These are phyloP conservation scores for Termitomyces sp. DNA, from an alignment of 768 basidiomycete genomes.

Conservation along the genomic window DNA sequence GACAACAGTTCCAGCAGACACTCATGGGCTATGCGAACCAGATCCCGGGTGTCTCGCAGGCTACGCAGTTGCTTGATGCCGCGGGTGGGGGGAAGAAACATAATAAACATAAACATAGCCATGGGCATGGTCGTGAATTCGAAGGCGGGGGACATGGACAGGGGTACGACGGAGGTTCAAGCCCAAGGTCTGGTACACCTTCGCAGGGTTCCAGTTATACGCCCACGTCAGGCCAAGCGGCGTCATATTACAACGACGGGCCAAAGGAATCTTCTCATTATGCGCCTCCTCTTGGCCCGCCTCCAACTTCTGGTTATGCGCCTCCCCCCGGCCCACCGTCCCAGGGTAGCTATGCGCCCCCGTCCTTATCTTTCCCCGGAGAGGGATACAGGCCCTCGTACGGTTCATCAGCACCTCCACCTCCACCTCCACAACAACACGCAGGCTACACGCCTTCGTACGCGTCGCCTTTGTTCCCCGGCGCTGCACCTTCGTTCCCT, in stretches of 20 bases:
- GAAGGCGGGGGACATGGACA: neutral
- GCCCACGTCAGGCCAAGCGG: conserved; percentile 22
- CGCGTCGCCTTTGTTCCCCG: conserved; percentile 24
- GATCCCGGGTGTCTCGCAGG: conserved; percentile 46
- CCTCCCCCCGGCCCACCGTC: conserved; percentile 24
- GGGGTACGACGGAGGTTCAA: neutral
- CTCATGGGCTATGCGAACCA: conserved; percentile 41
- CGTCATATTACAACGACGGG: conserved; percentile 25
- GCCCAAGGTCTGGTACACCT: too few species aligned
- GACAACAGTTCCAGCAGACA: conserved; percentile 43
- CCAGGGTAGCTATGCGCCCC: conserved; percentile 17
- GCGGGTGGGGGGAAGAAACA: conserved; percentile 19
- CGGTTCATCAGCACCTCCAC: conserved; percentile 12
- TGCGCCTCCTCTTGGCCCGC: conserved; percentile 20
- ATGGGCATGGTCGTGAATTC: conserved; percentile 7
- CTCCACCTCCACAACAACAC: conserved; percentile 7
- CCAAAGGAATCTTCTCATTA: conserved; percentile 12
- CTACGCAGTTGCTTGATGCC: conserved; percentile 34
- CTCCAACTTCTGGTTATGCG: conserved; percentile 20
- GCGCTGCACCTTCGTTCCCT: conserved; percentile 15
- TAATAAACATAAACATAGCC: conserved; percentile 17
- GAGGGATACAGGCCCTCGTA: conserved; percentile 14
- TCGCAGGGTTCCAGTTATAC: too few species aligned
- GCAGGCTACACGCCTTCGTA: conserved; percentile 30
- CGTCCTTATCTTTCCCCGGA: conserved; percentile 16